phyloP scores from a whole-genome alignment of 208 protist genomes.

The Herpetomonas samuelpessoai region DNA sequence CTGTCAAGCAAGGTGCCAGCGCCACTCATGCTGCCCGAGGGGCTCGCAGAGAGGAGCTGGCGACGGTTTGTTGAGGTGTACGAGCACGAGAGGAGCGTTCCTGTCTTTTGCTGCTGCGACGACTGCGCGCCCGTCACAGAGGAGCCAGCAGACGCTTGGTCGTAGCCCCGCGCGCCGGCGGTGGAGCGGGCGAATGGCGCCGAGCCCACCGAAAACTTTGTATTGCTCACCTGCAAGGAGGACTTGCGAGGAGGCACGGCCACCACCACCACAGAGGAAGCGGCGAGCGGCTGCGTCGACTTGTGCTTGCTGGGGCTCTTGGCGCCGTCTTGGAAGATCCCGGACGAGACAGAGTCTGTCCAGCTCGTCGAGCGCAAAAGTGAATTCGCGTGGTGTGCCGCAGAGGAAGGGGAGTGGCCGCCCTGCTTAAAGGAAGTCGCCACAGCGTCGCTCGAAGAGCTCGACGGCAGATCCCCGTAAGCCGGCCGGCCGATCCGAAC shows the following conservation, averaged over 20 bases:
- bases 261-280: too few relatives aligned
- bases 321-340: too few relatives aligned
- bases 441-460: neutral
- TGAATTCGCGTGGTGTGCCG: neutral
- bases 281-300: too few relatives aligned
- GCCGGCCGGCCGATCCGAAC: neutral
- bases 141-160: too few relatives aligned
- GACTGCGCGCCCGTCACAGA: neutral
- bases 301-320: too few relatives aligned
- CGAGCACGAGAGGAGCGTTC: neutral
- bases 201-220: neutral
- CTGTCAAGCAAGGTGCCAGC: slow-evolving; percentile 2
- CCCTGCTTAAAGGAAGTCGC: neutral
- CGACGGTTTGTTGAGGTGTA: neutral
- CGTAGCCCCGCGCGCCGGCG: too few relatives aligned
- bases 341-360: neutral
- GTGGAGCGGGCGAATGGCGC: neutral
- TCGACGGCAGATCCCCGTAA: neutral
- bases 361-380: neutral
- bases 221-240: neutral
- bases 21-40: neutral
- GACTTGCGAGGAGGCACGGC: too few relatives aligned
- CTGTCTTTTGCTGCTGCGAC: neutral
- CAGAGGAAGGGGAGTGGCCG: neutral
- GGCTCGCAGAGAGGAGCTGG: neutral